Conservation (phyloP, 352 stramenopile genomes). For the Phytopythium vexans region DNA sequence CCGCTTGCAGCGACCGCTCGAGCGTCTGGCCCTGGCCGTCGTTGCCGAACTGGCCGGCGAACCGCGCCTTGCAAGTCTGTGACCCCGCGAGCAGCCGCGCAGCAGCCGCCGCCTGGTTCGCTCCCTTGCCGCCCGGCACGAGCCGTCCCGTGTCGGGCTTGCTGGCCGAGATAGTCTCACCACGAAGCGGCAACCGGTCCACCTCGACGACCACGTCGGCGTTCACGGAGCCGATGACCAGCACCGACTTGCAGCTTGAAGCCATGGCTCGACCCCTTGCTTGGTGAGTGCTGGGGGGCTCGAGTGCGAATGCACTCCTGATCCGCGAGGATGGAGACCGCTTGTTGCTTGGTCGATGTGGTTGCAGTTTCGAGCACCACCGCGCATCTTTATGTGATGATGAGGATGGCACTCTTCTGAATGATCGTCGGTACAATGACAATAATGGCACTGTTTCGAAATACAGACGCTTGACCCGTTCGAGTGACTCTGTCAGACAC, state of each 20-base stretch:
- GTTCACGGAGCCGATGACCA: conserved; percentile 84
- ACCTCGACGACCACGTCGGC: conserved; percentile 80
- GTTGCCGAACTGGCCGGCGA: conserved; percentile 72
- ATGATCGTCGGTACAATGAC: no score
- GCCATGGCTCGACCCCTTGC: conserved; percentile 16
- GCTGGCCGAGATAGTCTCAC: conserved; percentile 59
- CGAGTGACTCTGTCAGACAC: no score
- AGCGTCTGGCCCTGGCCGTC: conserved; percentile 59
- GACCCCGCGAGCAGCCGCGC: conserved; percentile 34
- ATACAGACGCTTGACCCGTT: no score
- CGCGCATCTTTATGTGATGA: no score
- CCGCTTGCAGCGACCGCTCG: conserved; percentile 23
- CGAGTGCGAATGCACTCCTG: no score
- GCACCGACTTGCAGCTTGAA: conserved; percentile 14
- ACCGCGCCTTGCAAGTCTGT: conserved; percentile 21
- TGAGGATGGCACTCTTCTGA: no score
- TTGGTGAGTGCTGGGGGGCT: conserved; percentile 1
- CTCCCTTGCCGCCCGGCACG: conserved; percentile 71
- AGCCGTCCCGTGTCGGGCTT: conserved; percentile 62
- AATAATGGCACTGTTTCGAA: no score
- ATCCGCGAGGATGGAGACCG: not conserved
- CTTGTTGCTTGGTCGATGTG: no score
- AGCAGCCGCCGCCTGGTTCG: conserved; percentile 71
- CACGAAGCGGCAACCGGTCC: conserved; percentile 53
- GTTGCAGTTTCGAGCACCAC: no score